Evolutionary conservation across 768 basidiomycete genomes (phyloP), one percentile per base, ranked within the genome.

Genomic region (Amanita exitialis): DNA sequence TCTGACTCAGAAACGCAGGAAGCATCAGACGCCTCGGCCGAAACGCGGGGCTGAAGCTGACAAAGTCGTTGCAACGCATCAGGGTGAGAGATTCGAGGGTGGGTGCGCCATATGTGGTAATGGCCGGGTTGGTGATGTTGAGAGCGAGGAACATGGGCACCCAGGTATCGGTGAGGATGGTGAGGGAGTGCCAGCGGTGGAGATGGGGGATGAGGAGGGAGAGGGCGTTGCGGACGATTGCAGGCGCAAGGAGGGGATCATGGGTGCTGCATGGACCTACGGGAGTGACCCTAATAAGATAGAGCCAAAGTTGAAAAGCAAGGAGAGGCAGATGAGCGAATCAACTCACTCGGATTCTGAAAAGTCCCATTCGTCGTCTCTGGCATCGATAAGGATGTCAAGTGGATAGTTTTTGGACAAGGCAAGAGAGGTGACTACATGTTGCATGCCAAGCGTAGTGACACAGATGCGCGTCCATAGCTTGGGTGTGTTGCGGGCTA

Each of bases 41-140:
- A 61, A 81, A 79, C 23, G 61, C 56, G 15, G 65, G 65, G 4
- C 66, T 65, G 57, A 72, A 74, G 55, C 74, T 70, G 47, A 71
- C 67, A 57, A 74, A 78, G 51, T 79, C 77, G 57, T 80, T 80
- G 64, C 78, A 83, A 28, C 76, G 75, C 72, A 81, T 78, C 16
- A 83, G 65, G 23, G 70, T 69, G 41, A 83, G 62, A 4, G 69
- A 72, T 59, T 79, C 73, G 37, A 80, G 71, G 18, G 58, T 57
- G 6, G 71, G 70, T 7, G 73, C 73, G 36, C 71, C 69, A 25
- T 54, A 43, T 13, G 61, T 57, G 28, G 60, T 55, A 48, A 74
- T 59, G 12, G 56, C 47, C 6, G 65, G 63, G 54, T 77, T 75
- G 32, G 82, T 69, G 8, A 65, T 61, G 21, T 61, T 56, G 15